A percentile compares a stretch with the other conserved stretches of the same genome.
These are phyloP conservation scores for Hyphopichia khmerensis DNA, from an alignment of 1,139 yeast species.

Conservation along the genomic window DNA sequence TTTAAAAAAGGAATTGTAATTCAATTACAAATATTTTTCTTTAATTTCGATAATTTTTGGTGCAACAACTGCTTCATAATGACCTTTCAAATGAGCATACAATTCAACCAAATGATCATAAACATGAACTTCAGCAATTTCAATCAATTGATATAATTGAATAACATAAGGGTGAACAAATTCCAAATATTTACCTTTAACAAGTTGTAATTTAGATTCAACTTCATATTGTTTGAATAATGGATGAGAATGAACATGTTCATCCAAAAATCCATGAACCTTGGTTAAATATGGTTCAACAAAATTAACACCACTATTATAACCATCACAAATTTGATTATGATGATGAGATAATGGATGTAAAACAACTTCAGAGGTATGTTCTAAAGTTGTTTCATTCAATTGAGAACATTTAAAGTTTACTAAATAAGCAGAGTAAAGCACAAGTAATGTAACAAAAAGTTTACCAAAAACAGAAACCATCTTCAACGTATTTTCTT, in stretches of 20 bases:
- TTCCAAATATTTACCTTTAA: constrained; percentile 13
- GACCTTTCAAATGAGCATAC: constrained; percentile 8
- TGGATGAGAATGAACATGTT: constrained; percentile 37
- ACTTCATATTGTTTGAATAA: constrained; percentile 34
- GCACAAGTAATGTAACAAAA: constrained; percentile 26
- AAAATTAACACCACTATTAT: constrained; percentile 27
- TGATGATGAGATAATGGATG: constrained; percentile 43
- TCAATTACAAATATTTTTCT: constrained; percentile 2
- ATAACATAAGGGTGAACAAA: constrained; percentile 29
- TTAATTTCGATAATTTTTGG: constrained; percentile 3
- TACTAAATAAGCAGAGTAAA: constrained; percentile 39
- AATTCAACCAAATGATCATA: constrained; percentile 18
- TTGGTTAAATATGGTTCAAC: constrained; percentile 32
- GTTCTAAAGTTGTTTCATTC: constrained; percentile 30
- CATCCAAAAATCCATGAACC: constrained; percentile 32
- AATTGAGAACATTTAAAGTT: constrained; percentile 42
- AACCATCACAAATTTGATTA: constrained; percentile 34
- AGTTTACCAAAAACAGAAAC: constrained; percentile 13
- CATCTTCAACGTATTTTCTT: constrained; percentile 4
- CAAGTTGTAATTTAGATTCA: constrained; percentile 25
- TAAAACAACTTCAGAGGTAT: constrained; percentile 26
- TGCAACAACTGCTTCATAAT: constrained; percentile 1
- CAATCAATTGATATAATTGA: constrained; percentile 30
- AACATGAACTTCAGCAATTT: constrained; percentile 28
- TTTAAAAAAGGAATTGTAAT: too few relatives aligned